A percentile compares a stretch with the other conserved stretches of the same genome.
These are phyloP conservation scores for Clavariopsis aquatica DNA, from an alignment of 495 filamentous ascomycete species.

Conservation along the genomic window DNA sequence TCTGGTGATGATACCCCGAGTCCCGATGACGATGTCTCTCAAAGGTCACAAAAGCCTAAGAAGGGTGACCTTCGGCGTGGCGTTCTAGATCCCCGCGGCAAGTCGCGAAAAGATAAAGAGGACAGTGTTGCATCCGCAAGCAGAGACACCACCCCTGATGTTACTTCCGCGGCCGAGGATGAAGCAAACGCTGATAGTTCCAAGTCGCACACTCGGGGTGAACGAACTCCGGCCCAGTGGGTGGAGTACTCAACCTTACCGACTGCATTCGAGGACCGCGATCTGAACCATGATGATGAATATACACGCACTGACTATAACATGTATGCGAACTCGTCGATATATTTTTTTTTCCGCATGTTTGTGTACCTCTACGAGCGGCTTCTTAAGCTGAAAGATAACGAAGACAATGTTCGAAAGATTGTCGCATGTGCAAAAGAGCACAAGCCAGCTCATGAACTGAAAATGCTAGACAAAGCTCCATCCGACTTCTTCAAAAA, in stretches of 20 bases:
- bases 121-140: conserved; percentile 71
- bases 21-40: conserved; percentile 54
- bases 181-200: conserved; percentile 50
- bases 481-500: conserved; percentile 83
- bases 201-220: conserved; percentile 40
- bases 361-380: conserved; percentile 87
- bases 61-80: conserved; percentile 83
- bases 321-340: conserved; percentile 83
- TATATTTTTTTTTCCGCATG: conserved; percentile 90
- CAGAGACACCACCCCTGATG: conserved; percentile 83
- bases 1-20: conserved; percentile 61
- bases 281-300: conserved; percentile 75
- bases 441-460: conserved; percentile 75
- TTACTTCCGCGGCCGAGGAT: conserved; percentile 67
- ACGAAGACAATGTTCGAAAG: conserved; percentile 67
- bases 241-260: conserved; percentile 59
- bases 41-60: conserved; percentile 63
- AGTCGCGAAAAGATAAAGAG: conserved; percentile 66
- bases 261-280: conserved; percentile 54
- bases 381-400: conserved; percentile 75
- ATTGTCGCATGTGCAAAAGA: conserved; percentile 68
- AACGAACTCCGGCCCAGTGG: conserved; percentile 54
- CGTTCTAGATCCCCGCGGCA: conserved; percentile 75
- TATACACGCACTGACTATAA: conserved; percentile 78
- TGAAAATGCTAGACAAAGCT: conserved; percentile 72